Base-by-base conservation (phyloP, 768 basidiomycete genomes). In the Termitomyces sp. region DNA sequence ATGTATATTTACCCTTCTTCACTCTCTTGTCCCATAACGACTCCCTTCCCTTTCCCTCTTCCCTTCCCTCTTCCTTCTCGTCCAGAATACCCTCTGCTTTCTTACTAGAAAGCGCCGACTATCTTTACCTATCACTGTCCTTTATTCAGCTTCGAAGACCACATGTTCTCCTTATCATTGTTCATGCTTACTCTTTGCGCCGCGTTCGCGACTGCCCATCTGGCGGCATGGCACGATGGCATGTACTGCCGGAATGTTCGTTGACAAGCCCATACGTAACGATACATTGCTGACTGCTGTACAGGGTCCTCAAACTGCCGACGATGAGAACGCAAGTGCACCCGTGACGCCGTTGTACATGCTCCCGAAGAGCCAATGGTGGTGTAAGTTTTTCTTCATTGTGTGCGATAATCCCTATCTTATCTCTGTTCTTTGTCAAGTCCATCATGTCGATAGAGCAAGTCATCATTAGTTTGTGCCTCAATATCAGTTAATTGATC, bases 191-290 rank as follows among this genome's bases (percentile, higher is more conserved):
- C 35, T 25, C 32, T 58, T 22, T 60, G 39, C 13, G 27, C 33
- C 39, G 47, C 46, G 10, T 41, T 66, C 15, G 69, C 64, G 29
- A 61, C 64, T 22, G 77, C 75, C 29, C 79, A 80, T 65, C 56
- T 80, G 50, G 74, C 73, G 33, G 68, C 75, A 9, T 79, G 65
- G 60, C 61, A 69, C 53, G 66, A 71, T 58, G 72, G 70, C 39
- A 80, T 79, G 79, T 80, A 73, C 59, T 77, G 76, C 54, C 50
- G 73, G 4, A 73, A 79, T 60, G 79, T 78, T 36, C 57, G 72
- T 68, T 20, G 10, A 20, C 32, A 20, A 22, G 7, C 15, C 18
- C 23, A 23, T 25, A 12, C n/a, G 13, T 54, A 25, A 51, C 18
- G 1, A 7, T 18, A 13, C n/a, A 12, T 27, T 18, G 3, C 35